phyloP scores from a whole-genome alignment of 768 basidiomycete genomes.

The Clavulina sp. region DNA sequence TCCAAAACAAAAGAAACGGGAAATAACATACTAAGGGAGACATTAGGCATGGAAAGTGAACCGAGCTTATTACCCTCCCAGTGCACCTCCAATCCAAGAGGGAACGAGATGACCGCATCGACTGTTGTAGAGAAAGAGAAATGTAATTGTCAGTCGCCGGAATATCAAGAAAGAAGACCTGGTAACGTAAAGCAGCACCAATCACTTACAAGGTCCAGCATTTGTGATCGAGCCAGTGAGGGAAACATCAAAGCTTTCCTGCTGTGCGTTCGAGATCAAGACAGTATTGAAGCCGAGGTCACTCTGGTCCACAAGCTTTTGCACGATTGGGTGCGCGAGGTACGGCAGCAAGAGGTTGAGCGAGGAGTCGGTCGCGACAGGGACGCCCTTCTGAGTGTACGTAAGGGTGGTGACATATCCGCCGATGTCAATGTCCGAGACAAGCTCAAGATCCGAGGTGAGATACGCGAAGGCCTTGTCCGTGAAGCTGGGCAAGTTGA shows the following conservation, averaged over 20 bases:
- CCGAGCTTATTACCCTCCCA: neutral
- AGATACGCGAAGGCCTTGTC: conserved; percentile 49
- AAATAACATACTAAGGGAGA: neutral
- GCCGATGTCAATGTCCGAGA: conserved; percentile 40
- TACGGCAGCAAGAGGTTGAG: conserved; percentile 48
- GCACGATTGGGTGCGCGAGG: conserved; percentile 57
- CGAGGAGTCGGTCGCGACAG: conserved; percentile 41
- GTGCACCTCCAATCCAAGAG: neutral
- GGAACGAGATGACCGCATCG: neutral
- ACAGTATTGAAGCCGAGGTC: conserved; percentile 42
- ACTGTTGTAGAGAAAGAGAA: neutral
- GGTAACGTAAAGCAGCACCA: neutral
- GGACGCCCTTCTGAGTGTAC: conserved; percentile 40
- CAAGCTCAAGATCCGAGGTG: conserved; percentile 39
- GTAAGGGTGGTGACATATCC: conserved; percentile 43
- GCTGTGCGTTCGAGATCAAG: conserved; percentile 39
- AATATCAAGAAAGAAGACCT: conserved; percentile 23
- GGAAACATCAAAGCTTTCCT: conserved; percentile 37
- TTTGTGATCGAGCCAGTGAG: conserved; percentile 48
- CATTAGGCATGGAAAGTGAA: neutral
- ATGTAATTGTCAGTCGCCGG: neutral
- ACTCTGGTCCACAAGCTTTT: conserved; percentile 45
- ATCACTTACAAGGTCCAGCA: conserved; percentile 48
- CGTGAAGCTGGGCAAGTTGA: conserved; percentile 44
- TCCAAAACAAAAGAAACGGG: neutral